Evolutionary conservation across 2,329 filamentous ascomycete species (phyloP).

Genomic region (Mycosphaerelloides madeirae): DNA sequence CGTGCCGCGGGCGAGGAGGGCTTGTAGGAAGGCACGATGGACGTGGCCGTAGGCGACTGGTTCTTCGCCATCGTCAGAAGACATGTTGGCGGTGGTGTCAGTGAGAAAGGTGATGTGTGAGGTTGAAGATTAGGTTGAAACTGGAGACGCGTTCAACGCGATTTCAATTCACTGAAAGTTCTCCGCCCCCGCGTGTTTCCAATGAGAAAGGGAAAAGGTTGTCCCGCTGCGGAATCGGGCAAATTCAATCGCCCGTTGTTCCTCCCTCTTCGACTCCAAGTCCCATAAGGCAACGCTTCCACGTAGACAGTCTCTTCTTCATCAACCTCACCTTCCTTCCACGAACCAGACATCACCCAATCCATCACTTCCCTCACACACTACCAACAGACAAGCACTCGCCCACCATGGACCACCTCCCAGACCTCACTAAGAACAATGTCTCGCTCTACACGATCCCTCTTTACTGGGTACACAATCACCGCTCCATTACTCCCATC

Average conservation of each 20-base stretch:
- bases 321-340: too few relatives aligned
- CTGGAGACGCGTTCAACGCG: slow-evolving; percentile 2
- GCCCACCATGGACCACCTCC: slow-evolving; percentile 21
- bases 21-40: slow-evolving; percentile 87
- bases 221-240: too few relatives aligned
- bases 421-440: slow-evolving; percentile 20
- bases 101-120: too few relatives aligned
- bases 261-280: too few relatives aligned
- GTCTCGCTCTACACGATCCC: slow-evolving; percentile 30
- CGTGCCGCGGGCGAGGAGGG: slow-evolving; percentile 71
- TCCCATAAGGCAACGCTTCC: too few relatives aligned
- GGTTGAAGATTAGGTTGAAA: not conserved
- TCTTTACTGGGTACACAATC: slow-evolving; percentile 27
- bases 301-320: too few relatives aligned
- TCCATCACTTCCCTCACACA: not conserved
- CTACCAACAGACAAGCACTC: not conserved
- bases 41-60: slow-evolving; percentile 51
- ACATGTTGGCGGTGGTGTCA: slow-evolving; percentile 11
- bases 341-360: too few relatives aligned
- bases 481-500: slow-evolving; percentile 24
- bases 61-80: slow-evolving; percentile 13
- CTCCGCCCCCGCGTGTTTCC: too few relatives aligned
- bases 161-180: too few relatives aligned
- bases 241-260: too few relatives aligned
- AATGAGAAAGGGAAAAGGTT: too few relatives aligned